Evolutionary conservation across 225 moss, liverwort and hornwort species (phyloP).

Genomic region (Thuidium tamariscinum): DNA sequence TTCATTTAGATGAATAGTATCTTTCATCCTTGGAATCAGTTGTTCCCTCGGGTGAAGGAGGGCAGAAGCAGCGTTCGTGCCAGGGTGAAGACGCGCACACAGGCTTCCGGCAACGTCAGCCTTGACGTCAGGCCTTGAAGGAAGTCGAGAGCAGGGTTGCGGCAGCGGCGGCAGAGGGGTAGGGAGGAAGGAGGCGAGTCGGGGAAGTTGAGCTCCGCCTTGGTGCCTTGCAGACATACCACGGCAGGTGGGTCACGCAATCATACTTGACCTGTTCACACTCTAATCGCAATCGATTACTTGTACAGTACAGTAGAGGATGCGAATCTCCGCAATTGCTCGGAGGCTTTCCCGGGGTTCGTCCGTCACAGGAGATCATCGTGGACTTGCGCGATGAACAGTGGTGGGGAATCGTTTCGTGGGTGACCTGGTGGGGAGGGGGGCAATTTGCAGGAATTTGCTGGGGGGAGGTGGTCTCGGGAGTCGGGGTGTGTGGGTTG

Average conservation of each 20-base stretch:
- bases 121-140: background rate
- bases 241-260: constrained; percentile 16
- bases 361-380: background rate
- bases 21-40: background rate
- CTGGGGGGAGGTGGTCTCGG: background rate
- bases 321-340: background rate
- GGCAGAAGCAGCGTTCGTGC: background rate
- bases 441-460: background rate
- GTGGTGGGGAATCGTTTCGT: background rate
- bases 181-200: constrained; percentile 46
- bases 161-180: constrained; percentile 24
- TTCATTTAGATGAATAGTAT: background rate
- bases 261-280: background rate
- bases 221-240: constrained; percentile 56
- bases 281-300: background rate
- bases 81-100: background rate
- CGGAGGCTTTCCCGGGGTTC: background rate
- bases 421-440: too few relatives aligned
- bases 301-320: background rate
- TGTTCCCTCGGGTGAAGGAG: background rate
- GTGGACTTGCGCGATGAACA: background rate
- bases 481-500: background rate
- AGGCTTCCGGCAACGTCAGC: background rate
- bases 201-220: constrained; percentile 73
- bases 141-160: background rate